A percentile compares a stretch with the other conserved stretches of the same genome.
Conservation (phyloP, 306 rosid species). For the Lupinus albus region DNA sequence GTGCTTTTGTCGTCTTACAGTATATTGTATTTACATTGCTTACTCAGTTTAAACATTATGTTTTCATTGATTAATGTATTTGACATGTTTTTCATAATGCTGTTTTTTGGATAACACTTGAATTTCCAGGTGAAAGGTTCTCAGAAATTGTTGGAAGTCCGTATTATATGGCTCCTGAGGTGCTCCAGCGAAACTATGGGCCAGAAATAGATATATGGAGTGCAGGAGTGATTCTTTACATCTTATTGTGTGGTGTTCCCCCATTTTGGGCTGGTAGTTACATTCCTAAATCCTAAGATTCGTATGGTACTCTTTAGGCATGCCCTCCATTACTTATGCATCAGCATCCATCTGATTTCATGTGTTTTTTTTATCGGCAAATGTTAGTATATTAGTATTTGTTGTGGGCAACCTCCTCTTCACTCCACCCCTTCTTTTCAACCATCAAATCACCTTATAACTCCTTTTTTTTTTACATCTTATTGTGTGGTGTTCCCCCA, state of each 20-base stretch:
- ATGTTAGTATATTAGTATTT: too few relatives aligned
- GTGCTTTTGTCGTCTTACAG: conserved; percentile 17
- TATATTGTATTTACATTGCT: conserved; percentile 18
- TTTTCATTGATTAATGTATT: conserved; percentile 21
- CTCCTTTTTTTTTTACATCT: conserved; percentile 88
- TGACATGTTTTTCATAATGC: conserved; percentile 33
- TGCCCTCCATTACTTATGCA: conserved; percentile 16
- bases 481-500: conserved; percentile 99
- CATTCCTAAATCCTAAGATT: conserved; percentile 21
- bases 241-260: conserved; percentile 95
- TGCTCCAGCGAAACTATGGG: conserved; percentile 90
- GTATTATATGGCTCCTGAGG: conserved; percentile 99
- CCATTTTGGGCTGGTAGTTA: conserved; percentile 99
- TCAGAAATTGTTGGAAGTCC: conserved; percentile 99
- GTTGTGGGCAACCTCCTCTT: too few relatives aligned
- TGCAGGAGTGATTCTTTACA: conserved; percentile 97
- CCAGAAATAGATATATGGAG: conserved; percentile 99
- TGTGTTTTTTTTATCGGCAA: too few relatives aligned
- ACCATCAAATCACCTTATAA: too few relatives aligned
- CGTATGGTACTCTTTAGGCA: not conserved
- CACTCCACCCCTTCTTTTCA: too few relatives aligned
- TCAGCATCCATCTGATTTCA: not conserved
- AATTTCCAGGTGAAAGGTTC: conserved; percentile 76
- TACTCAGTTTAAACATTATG: conserved; percentile 32
- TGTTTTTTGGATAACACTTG: conserved; percentile 15